Evolutionary conservation across 2,329 filamentous ascomycete genomes (phyloP).

Genomic region (Penicillium freii): DNA sequence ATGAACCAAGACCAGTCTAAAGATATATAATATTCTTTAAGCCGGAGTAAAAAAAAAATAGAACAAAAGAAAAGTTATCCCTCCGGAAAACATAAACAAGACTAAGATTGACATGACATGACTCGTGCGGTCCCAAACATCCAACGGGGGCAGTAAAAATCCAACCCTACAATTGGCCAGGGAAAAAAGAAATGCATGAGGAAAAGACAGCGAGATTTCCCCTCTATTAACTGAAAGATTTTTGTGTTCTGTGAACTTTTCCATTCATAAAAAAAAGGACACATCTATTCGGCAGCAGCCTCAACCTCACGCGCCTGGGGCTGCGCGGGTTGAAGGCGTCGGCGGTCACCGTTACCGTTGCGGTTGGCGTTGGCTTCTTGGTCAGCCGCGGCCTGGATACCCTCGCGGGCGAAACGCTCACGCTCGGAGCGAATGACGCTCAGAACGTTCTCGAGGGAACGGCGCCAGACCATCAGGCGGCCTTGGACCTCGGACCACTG

Average conservation of each 20-base stretch:
- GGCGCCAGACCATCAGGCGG: conserved; percentile 86
- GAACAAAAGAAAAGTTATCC: conserved; percentile 17
- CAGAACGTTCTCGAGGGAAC: conserved; percentile 75
- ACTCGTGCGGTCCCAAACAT: conserved; percentile 29
- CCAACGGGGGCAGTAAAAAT: conserved; percentile 22
- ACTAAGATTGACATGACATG: conserved; percentile 29
- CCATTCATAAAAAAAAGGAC: conserved; percentile 19
- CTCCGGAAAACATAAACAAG: conserved; percentile 23
- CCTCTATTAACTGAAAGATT: conserved; percentile 26
- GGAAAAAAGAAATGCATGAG: conserved; percentile 24
- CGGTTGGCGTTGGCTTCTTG: conserved; percentile 33
- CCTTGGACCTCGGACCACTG: conserved; percentile 96
- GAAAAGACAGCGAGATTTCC: conserved; percentile 18
- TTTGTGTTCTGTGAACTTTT: conserved; percentile 23
- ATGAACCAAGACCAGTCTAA: conserved; percentile 9
- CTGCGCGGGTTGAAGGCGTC: conserved; percentile 29
- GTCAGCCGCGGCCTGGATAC: conserved; percentile 57
- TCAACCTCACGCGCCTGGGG: conserved; percentile 37
- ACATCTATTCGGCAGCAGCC: conserved; percentile 30
- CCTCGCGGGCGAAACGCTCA: conserved; percentile 71
- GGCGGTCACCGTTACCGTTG: conserved; percentile 30
- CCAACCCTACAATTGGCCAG: conserved; percentile 25
- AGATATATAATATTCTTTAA: conserved; percentile 19
- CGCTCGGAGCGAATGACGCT: conserved; percentile 77
- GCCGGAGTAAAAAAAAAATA: conserved; percentile 15